These are phyloP conservation scores for Amphicarpaea edgeworthii DNA, from an alignment of 306 rosid species.

Conservation along the genomic window DNA sequence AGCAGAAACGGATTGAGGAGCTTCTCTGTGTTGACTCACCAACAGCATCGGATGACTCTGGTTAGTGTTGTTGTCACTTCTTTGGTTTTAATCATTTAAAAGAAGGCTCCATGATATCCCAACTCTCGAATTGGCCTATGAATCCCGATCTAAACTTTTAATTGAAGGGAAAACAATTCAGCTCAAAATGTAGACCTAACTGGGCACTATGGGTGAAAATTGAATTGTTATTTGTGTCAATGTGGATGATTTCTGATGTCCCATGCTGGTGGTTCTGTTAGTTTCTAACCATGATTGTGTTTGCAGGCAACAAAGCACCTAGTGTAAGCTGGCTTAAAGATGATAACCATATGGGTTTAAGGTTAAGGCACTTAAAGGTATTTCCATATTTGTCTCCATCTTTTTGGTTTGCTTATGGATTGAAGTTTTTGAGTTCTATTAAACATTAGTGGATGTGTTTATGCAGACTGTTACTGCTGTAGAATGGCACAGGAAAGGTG, in stretches of 20 bases:
- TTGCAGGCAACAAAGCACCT: slow-evolving; percentile 53
- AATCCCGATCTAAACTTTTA: slow-evolving; percentile 1
- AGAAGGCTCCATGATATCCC: slow-evolving; percentile 14
- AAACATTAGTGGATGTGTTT: slow-evolving; percentile 39
- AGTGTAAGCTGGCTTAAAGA: slow-evolving; percentile 83
- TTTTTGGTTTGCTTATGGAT: slow-evolving; percentile 24
- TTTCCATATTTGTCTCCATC: slow-evolving; percentile 40
- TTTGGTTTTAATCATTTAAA: slow-evolving; percentile 8
- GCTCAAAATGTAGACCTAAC: slow-evolving; percentile 31
- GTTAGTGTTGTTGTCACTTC: slow-evolving; percentile 56
- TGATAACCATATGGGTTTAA: slow-evolving; percentile 68
- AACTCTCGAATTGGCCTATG: slow-evolving; percentile 22
- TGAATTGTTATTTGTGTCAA: not conserved
- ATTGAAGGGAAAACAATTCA: not conserved
- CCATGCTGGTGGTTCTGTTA: slow-evolving; percentile 29
- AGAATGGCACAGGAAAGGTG: slow-evolving; percentile 97
- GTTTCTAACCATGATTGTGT: slow-evolving; percentile 39
- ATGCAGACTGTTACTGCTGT: slow-evolving; percentile 84
- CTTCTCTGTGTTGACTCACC: slow-evolving; percentile 68
- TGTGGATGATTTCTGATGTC: slow-evolving; percentile 18
- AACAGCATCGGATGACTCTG: slow-evolving; percentile 61
- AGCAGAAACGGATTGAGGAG: slow-evolving; percentile 67
- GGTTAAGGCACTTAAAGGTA: slow-evolving; percentile 90
- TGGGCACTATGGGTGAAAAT: slow-evolving; percentile 13
- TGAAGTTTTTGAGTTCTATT: slow-evolving; percentile 26